phyloP scores from a whole-genome alignment of 176 grass and related monocot genomes.

The Cocos nucifera region DNA sequence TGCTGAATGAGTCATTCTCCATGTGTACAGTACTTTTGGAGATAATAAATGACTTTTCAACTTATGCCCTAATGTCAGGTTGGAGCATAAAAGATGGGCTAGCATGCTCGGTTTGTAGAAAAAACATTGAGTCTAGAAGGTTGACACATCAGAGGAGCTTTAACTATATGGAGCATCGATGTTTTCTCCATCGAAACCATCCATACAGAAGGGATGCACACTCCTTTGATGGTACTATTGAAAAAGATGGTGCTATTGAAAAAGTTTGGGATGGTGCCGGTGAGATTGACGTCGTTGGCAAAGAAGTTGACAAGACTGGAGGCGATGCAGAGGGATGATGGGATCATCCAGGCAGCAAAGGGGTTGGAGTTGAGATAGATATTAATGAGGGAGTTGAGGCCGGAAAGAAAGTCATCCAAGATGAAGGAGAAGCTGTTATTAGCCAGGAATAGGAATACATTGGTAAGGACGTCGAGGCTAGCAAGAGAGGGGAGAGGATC shows the following conservation, averaged over 20 bases:
- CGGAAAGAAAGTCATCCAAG: conserved; percentile 1
- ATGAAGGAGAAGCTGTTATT: conserved; percentile 5
- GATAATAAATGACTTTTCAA: no score
- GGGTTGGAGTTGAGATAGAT: conserved; percentile 31
- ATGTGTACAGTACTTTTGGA: no score
- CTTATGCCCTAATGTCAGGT: no score
- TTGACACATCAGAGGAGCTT: no score
- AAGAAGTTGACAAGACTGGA: conserved; percentile 25
- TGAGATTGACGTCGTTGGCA: conserved; percentile 10
- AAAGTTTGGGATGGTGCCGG: conserved; percentile 18
- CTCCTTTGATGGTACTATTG: no score
- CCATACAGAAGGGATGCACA: no score
- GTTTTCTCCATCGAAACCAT: no score
- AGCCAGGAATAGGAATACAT: not conserved
- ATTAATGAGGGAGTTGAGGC: not conserved
- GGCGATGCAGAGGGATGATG: not conserved
- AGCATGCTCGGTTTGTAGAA: no score
- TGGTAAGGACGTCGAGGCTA: not conserved
- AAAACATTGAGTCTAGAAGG: no score
- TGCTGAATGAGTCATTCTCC: no score
- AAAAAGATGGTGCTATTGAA: conserved; percentile 16
- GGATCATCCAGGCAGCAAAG: conserved; percentile 16
- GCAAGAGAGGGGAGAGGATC: conserved; percentile 1
- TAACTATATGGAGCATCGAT: no score
- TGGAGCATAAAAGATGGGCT: no score